Evolutionary conservation across 805 yeast genomes (phyloP).

Genomic region (Sugiyamaella lignohabitans): DNA sequence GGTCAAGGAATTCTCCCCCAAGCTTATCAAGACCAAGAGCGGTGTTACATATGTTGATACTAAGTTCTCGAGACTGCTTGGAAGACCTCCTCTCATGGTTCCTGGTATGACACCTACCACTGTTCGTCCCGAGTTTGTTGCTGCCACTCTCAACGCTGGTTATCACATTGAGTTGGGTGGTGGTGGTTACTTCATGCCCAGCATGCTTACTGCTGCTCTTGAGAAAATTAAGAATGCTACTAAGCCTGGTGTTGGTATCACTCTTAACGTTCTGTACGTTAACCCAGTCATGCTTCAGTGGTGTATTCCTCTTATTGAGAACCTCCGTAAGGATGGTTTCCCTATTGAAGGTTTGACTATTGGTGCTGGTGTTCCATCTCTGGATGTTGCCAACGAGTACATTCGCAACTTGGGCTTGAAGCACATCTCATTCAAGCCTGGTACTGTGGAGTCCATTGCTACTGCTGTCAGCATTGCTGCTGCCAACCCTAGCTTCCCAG

Average conservation of each 20-base stretch:
- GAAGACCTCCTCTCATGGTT: slow-evolving; percentile 93
- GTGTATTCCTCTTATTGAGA: slow-evolving; percentile 94
- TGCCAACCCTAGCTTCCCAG: slow-evolving; percentile 94
- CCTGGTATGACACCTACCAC: slow-evolving; percentile 99
- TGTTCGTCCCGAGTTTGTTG: slow-evolving; percentile 87
- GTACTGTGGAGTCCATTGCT: slow-evolving; percentile 86
- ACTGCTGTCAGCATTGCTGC: slow-evolving; percentile 87
- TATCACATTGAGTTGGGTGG: slow-evolving; percentile 98
- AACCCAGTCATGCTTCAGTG: slow-evolving; percentile 97
- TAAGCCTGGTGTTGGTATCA: slow-evolving; percentile 83
- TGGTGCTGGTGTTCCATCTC: slow-evolving; percentile 99
- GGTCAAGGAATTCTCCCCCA: slow-evolving; percentile 84
- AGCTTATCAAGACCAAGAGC: slow-evolving; percentile 60
- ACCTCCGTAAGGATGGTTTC: slow-evolving; percentile 82
- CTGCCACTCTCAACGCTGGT: slow-evolving; percentile 92
- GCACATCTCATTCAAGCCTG: slow-evolving; percentile 95
- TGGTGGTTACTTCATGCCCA: slow-evolving; percentile 90
- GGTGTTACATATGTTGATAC: slow-evolving; percentile 82
- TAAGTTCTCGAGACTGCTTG: slow-evolving; percentile 83
- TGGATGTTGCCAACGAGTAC: slow-evolving; percentile 95
- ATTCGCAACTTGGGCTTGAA: slow-evolving; percentile 87
- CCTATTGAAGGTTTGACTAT: slow-evolving; percentile 94
- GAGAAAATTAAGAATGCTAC: slow-evolving; percentile 62
- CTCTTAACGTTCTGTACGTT: slow-evolving; percentile 89
- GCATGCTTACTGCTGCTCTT: slow-evolving; percentile 66